Evolutionary conservation across 441 rosid species (phyloP).

Genomic region (Pelargonium fulgidum): DNA sequence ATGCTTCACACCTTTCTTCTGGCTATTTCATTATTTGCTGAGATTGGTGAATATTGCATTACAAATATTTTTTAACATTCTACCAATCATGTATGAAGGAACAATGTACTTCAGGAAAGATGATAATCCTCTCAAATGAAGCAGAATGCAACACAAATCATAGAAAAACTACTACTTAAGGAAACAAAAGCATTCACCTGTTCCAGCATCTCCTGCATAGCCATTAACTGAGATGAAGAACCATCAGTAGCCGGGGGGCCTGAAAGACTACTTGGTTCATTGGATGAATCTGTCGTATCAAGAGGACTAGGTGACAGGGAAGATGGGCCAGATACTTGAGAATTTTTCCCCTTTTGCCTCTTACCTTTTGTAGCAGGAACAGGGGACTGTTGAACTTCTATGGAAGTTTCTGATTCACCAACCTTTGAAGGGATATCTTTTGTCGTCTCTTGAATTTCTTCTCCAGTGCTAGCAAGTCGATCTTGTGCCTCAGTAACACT

Average conservation of each 20-base stretch:
- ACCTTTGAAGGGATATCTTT: slow-evolving; percentile 29
- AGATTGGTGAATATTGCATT: background rate
- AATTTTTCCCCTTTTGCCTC: slow-evolving; percentile 34
- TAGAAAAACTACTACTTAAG: background rate
- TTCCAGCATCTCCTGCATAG: slow-evolving; percentile 38
- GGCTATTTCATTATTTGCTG: background rate
- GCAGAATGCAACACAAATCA: background rate
- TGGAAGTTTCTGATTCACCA: slow-evolving; percentile 27
- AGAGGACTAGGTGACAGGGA: slow-evolving; percentile 36
- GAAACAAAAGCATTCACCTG: slow-evolving; percentile 30
- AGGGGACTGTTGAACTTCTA: slow-evolving; percentile 26
- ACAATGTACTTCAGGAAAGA: background rate
- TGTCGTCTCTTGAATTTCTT: slow-evolving; percentile 24
- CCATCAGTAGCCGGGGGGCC: slow-evolving; percentile 33
- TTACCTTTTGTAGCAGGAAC: slow-evolving; percentile 33
- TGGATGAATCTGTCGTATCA: slow-evolving; percentile 40
- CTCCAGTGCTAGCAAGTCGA: slow-evolving; percentile 22
- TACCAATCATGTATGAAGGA: background rate
- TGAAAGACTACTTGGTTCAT: slow-evolving; percentile 36
- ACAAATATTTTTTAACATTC: background rate
- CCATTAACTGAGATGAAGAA: slow-evolving; percentile 29
- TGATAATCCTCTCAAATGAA: background rate
- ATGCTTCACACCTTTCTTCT: background rate
- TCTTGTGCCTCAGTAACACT: slow-evolving; percentile 24
- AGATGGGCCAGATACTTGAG: slow-evolving; percentile 35